These are phyloP conservation scores for Pythium oligandrum DNA, from an alignment of 352 stramenopile species.

Conservation along the genomic window DNA sequence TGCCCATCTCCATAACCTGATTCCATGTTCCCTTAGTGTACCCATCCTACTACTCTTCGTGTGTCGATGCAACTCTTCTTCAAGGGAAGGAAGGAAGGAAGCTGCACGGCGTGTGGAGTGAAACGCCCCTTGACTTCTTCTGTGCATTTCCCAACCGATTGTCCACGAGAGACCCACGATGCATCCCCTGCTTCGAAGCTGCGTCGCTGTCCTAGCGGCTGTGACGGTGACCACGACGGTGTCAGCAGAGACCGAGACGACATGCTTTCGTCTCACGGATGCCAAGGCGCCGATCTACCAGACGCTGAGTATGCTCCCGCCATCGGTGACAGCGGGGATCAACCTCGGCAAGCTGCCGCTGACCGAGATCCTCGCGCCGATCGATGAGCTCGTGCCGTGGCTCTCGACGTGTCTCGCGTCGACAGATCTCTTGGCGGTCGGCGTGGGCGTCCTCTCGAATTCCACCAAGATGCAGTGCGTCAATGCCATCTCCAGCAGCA, in stretches of 20 bases:
- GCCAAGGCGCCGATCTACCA: constrained; percentile 16
- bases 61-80: no score
- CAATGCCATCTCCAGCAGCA: constrained; percentile 7
- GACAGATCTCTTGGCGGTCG: constrained; percentile 22
- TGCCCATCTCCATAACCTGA: neutral
- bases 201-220: neutral
- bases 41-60: no score
- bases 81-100: no score
- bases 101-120: no score
- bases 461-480: constrained; percentile 22
- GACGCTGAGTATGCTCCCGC: constrained; percentile 16
- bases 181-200: no score
- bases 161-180: no score
- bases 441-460: constrained; percentile 19
- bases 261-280: constrained; percentile 18
- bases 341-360: constrained; percentile 22
- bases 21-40: neutral
- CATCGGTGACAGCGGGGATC: constrained; percentile 12
- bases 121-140: no score
- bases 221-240: neutral
- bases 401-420: constrained; percentile 32
- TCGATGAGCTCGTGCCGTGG: constrained; percentile 30
- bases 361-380: constrained; percentile 22
- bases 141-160: no score
- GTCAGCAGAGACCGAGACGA: neutral